Evolutionary conservation across 108 stramenopile genomes (phyloP).

Genomic region (Epipyxis sp.): DNA sequence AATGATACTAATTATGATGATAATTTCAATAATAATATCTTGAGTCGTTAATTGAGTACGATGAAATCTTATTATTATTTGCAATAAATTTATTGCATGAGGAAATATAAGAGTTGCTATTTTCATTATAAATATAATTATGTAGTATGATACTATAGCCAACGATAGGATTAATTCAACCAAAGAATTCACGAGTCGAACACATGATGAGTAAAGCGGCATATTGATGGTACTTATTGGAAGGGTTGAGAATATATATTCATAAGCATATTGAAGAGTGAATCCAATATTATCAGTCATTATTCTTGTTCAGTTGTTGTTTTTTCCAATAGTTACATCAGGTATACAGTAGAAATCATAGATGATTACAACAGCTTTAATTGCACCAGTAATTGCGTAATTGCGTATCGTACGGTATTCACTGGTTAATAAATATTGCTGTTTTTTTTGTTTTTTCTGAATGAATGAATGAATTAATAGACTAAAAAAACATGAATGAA

Average conservation of each 20-base stretch:
- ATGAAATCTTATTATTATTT: constrained; percentile 2
- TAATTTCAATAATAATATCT: constrained; percentile 33
- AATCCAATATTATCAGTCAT: too few relatives aligned
- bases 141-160: neutral
- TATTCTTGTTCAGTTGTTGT: too few relatives aligned
- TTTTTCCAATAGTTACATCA: too few relatives aligned
- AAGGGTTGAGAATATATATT: neutral
- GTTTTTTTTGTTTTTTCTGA: too few relatives aligned
- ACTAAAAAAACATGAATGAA: too few relatives aligned
- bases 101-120: neutral
- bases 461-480: too few relatives aligned
- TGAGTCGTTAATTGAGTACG: neutral
- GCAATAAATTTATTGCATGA: neutral
- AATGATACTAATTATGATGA: neutral
- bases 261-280: neutral
- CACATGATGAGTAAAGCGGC: neutral
- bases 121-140: neutral
- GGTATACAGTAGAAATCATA: too few relatives aligned
- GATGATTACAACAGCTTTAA: too few relatives aligned
- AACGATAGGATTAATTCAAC: neutral
- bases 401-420: too few relatives aligned
- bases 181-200: neutral
- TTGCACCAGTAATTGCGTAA: too few relatives aligned
- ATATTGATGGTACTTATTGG: neutral
- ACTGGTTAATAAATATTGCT: too few relatives aligned